These are phyloP conservation scores for Emydomyces testavorans DNA, from an alignment of 2,329 filamentous ascomycete genomes.

Conservation along the genomic window DNA sequence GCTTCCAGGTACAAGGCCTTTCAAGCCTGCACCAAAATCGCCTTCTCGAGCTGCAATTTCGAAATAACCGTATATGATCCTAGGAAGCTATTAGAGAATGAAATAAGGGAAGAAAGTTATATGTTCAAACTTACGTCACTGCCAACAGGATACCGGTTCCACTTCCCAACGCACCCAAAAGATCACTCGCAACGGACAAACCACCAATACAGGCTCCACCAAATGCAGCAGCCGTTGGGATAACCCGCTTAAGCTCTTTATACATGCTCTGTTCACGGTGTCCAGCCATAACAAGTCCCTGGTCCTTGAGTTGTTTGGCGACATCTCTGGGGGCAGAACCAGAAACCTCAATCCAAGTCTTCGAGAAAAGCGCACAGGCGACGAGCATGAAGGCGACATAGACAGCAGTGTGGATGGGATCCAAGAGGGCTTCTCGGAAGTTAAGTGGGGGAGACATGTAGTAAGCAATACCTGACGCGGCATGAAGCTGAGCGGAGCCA, in stretches of 20 bases:
- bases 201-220: constrained; percentile 98
- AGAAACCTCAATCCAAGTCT: constrained; percentile 99
- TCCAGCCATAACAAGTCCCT: constrained; percentile 97
- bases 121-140: constrained; percentile 66
- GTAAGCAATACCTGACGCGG: constrained; percentile 87
- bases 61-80: constrained; percentile 99
- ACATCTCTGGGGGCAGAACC: constrained; percentile 96
- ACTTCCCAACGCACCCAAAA: constrained; percentile 88
- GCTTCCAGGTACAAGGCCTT: constrained; percentile 49
- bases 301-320: constrained; percentile 99
- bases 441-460: constrained; percentile 99
- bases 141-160: constrained; percentile 96
- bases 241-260: constrained; percentile 98
- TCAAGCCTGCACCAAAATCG: constrained; percentile 65
- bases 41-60: constrained; percentile 98
- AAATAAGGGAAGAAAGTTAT: background rate
- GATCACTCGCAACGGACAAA: constrained; percentile 86
- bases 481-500: constrained; percentile 78
- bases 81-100: constrained; percentile 35
- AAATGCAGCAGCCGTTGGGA: constrained; percentile 94
- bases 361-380: constrained; percentile 96
- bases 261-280: constrained; percentile 99
- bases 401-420: constrained; percentile 89
- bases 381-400: constrained; percentile 98
- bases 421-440: constrained; percentile 91